These are phyloP conservation scores for Calonectria pseudoturangicola DNA, from an alignment of 2,329 filamentous ascomycete species.

Conservation along the genomic window DNA sequence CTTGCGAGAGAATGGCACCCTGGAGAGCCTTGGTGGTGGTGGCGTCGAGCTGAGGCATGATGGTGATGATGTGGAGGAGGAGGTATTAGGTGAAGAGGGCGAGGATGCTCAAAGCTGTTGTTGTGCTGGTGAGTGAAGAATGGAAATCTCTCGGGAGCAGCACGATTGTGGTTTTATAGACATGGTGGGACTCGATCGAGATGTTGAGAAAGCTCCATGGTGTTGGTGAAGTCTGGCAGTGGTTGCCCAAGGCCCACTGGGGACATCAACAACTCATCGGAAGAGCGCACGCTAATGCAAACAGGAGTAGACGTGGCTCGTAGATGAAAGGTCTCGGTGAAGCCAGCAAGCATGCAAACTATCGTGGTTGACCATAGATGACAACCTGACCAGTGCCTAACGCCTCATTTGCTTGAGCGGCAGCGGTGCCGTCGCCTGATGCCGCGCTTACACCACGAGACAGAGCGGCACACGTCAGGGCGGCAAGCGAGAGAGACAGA, in stretches of 20 bases:
- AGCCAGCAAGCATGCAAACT: conserved; percentile 21
- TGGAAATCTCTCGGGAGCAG: background rate
- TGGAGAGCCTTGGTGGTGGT: conserved; percentile 26
- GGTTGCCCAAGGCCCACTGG: conserved; percentile 31
- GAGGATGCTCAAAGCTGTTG: conserved; percentile 1
- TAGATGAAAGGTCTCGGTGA: conserved; percentile 25
- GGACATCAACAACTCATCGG: conserved; percentile 29
- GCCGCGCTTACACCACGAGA: background rate
- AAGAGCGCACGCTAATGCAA: conserved; percentile 32
- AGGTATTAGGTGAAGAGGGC: background rate
- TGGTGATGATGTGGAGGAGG: conserved; percentile 2
- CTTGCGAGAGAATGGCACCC: conserved; percentile 29
- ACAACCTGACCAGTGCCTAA: conserved; percentile 31
- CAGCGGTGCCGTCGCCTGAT: background rate
- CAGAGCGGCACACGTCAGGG: background rate
- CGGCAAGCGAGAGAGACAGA: background rate
- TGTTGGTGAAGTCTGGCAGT: conserved; percentile 21
- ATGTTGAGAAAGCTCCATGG: background rate
- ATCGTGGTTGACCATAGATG: conserved; percentile 14
- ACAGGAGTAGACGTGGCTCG: conserved; percentile 26
- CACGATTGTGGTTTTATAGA: conserved; percentile 24
- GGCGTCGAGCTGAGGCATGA: conserved; percentile 23
- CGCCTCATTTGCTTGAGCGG: conserved; percentile 9
- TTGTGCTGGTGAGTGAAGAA: conserved; percentile 7
- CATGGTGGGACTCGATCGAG: background rate